Conservation (phyloP, 2,329 filamentous ascomycete species). For the Alternaria viburni region DNA sequence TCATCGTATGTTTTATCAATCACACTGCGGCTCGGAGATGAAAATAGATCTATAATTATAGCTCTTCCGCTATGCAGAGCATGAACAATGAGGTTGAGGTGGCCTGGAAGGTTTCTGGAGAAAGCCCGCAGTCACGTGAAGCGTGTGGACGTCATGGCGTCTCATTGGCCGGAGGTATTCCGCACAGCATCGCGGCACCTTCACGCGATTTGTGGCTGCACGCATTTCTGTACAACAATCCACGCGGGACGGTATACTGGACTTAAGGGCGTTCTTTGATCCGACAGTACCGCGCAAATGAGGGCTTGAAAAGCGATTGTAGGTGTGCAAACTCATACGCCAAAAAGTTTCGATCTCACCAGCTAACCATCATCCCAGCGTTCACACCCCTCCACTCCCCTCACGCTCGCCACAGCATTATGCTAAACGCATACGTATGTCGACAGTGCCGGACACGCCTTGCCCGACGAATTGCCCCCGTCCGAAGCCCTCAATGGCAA, state of each 20-base stretch:
- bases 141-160: slow-evolving; percentile 20
- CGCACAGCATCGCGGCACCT: slow-evolving; percentile 4
- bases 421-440: slow-evolving; percentile 45
- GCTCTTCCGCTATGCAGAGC: neutral
- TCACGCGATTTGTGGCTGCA: slow-evolving; percentile 1
- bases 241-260: neutral
- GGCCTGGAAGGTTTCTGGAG: neutral
- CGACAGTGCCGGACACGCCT: slow-evolving; percentile 40
- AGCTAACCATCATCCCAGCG: slow-evolving; percentile 6
- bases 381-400: neutral
- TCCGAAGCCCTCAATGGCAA: slow-evolving; percentile 36
- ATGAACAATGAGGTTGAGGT: neutral
- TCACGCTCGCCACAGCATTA: slow-evolving; percentile 16
- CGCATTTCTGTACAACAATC: neutral
- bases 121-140: slow-evolving; percentile 26
- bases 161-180: slow-evolving; percentile 15
- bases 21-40: neutral
- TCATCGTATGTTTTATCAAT: slow-evolving; percentile 63
- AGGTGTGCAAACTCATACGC: neutral
- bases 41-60: neutral
- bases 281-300: neutral
- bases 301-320: neutral
- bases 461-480: slow-evolving; percentile 12
- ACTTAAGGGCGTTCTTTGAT: neutral
- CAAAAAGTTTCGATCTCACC: neutral